Conservation (phyloP, 768 basidiomycete genomes). For the Termitomyces sp. region DNA sequence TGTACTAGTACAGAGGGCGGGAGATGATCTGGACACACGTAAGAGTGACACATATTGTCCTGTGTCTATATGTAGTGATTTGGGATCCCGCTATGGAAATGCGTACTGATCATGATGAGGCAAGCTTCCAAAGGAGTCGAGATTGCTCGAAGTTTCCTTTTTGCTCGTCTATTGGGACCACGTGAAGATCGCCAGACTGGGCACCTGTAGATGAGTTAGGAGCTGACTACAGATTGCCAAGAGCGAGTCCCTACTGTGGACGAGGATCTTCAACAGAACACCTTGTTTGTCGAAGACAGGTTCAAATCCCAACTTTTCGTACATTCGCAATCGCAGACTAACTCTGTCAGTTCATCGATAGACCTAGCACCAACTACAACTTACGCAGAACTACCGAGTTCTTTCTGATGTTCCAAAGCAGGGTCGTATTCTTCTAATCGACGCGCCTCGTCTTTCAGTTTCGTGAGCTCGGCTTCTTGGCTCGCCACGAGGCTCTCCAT, state of each 20-base stretch:
- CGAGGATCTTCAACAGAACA: slow-evolving; percentile 52
- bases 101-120: slow-evolving; percentile 26
- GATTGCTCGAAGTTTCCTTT: slow-evolving; percentile 32
- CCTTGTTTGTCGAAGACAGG: slow-evolving; percentile 53
- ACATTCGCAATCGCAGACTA: slow-evolving; percentile 65
- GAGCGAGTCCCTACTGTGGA: slow-evolving; percentile 40
- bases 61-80: too few relatives aligned
- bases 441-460: slow-evolving; percentile 59
- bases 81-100: too few relatives aligned
- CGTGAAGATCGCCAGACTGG: slow-evolving; percentile 42
- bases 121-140: slow-evolving; percentile 40
- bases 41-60: background rate
- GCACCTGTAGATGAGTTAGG: slow-evolving; percentile 29
- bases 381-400: slow-evolving; percentile 66
- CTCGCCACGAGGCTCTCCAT: slow-evolving; percentile 58
- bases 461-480: slow-evolving; percentile 66
- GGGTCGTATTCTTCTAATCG: slow-evolving; percentile 66
- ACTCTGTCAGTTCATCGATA: background rate
- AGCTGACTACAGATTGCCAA: background rate
- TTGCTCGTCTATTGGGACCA: slow-evolving; percentile 29
- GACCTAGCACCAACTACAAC: slow-evolving; percentile 16
- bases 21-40: background rate
- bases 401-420: slow-evolving; percentile 62
- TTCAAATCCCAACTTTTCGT: slow-evolving; percentile 68
- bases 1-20: background rate